Conservation (phyloP, 345 rosid species). For the Acer negundo region DNA sequence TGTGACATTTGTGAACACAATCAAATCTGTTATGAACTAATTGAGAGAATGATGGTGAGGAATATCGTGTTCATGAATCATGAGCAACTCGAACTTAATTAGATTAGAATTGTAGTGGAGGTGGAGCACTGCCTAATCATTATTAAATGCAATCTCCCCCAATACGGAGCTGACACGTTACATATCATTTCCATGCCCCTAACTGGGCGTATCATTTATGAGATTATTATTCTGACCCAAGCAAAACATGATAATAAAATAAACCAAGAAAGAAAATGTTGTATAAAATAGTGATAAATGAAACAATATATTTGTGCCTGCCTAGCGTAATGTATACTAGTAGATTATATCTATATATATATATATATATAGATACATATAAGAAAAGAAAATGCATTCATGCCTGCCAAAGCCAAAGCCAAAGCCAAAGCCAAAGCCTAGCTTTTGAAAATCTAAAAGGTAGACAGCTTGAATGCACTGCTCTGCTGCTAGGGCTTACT, state of each 20-base stretch:
- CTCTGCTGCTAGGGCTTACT: neutral
- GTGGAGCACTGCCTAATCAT: neutral
- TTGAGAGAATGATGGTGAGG: too few species aligned
- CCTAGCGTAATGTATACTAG: too few species aligned
- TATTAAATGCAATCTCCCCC: neutral
- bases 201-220: neutral
- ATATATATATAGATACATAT: too few species aligned
- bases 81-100: too few species aligned
- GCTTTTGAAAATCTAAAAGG: slow-evolving; percentile 24
- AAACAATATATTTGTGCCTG: neutral
- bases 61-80: too few species aligned
- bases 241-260: neutral
- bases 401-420: neutral
- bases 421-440: slow-evolving; percentile 2
- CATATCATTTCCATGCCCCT: neutral
- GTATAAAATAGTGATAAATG: neutral
- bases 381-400: neutral
- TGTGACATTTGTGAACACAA: too few species aligned
- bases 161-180: too few species aligned
- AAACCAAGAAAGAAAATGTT: neutral
- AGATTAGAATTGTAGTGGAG: too few species aligned
- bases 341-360: too few species aligned
- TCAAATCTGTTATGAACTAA: too few species aligned
- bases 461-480: slow-evolving; percentile 50
- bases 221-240: neutral